Percentiles rank a stretch among this genome's conserved stretches.
Evolutionary conservation across 108 stramenopile species (phyloP).

Genomic region (Skeletonema potamos): DNA sequence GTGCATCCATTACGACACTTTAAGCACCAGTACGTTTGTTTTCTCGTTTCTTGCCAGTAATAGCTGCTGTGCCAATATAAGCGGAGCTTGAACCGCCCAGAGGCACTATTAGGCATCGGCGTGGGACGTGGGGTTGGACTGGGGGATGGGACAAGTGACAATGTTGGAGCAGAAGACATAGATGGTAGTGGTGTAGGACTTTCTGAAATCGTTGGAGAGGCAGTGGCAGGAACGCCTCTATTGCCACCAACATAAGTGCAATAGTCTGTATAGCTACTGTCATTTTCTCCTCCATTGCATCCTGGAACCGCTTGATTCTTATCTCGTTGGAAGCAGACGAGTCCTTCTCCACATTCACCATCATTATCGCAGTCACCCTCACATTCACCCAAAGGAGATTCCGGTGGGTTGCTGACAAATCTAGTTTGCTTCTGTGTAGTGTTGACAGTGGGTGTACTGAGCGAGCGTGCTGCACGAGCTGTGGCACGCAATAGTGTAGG

Average conservation of each 20-base stretch:
- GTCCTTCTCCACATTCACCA: constrained; percentile 29
- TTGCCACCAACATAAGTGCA: neutral
- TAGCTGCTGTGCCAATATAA: constrained; percentile 56
- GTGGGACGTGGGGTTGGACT: neutral
- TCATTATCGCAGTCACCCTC: constrained; percentile 55
- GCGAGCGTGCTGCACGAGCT: no score
- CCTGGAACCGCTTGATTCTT: constrained; percentile 20
- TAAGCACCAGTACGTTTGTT: constrained; percentile 59
- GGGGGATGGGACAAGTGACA: neutral
- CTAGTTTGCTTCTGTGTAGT: neutral
- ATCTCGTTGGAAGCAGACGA: constrained; percentile 40
- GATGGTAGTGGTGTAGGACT: neutral
- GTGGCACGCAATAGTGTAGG: no score
- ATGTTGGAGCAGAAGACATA: neutral
- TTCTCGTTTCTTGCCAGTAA: constrained; percentile 57
- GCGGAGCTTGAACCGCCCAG: constrained; percentile 29
- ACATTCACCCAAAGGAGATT: constrained; percentile 8
- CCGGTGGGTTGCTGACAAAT: neutral
- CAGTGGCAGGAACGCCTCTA: neutral
- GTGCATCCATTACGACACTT: constrained; percentile 14
- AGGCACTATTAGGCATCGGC: constrained; percentile 6
- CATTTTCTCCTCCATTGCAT: constrained; percentile 4
- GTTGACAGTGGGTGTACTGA: neutral
- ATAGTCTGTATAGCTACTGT: neutral
- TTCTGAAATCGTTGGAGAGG: neutral